Percentiles rank a stretch among this genome's conserved stretches.
phyloP scores from a whole-genome alignment of 768 basidiomycete species.

The Boletus reticulatus region DNA sequence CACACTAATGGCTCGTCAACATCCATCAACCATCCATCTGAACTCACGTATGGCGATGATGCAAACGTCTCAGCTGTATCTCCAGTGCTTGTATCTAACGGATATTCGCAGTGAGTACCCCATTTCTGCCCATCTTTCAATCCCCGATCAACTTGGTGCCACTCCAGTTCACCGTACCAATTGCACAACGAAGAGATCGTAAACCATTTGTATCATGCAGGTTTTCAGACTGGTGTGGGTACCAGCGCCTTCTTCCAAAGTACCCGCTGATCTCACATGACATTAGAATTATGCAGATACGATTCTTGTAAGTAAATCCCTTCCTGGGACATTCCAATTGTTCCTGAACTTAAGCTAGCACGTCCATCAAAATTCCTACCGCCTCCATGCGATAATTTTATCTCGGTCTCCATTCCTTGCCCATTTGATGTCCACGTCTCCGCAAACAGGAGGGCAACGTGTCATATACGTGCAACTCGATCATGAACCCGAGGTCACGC shows the following conservation, averaged over 20 bases:
- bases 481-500: conserved; percentile 77
- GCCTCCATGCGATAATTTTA: conserved; percentile 81
- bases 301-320: conserved; percentile 54
- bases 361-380: conserved; percentile 71
- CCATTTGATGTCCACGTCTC: conserved; percentile 82
- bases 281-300: conserved; percentile 80
- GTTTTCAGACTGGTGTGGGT: conserved; percentile 81
- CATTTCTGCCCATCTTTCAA: not conserved
- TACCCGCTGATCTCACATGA: conserved; percentile 12
- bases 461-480: conserved; percentile 74
- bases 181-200: conserved; percentile 76
- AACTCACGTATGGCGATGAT: conserved; percentile 37
- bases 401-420: conserved; percentile 87
- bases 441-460: conserved; percentile 61
- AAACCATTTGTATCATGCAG: conserved; percentile 73
- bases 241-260: conserved; percentile 8
- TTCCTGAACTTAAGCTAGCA: conserved; percentile 44
- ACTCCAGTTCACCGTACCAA: conserved; percentile 46
- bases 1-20: conserved; percentile 50
- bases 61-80: conserved; percentile 16
- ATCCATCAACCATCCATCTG: conserved; percentile 35
- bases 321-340: conserved; percentile 1
- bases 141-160: conserved; percentile 8
- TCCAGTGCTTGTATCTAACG: conserved; percentile 50
- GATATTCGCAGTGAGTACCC: conserved; percentile 56